Base-by-base conservation (phyloP, 2,329 filamentous ascomycete species). In the Metarhizium sp. region DNA sequence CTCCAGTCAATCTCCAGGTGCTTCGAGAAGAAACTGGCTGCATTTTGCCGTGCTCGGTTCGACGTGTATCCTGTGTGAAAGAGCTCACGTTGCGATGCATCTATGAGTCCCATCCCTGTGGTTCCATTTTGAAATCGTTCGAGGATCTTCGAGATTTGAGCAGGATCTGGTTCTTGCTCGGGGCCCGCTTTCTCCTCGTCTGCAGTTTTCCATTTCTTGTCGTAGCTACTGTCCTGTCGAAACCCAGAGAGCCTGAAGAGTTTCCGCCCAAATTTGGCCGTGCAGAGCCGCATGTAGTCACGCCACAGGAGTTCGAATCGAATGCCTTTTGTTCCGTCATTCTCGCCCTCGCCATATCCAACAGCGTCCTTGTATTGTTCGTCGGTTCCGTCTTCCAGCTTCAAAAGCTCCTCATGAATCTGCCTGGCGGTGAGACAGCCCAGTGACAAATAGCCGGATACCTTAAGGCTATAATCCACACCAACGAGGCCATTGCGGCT, bases 251-350 rank as follows among this genome's bases (percentile, higher is more conserved):
- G 69, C 13, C 73, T 71, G 66, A 90, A 92, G 4, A 92, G 76
- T 25, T 79, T 80, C 16, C 69, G 64, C 0, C 81, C 79, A 59
- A 88, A 90, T 62, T 92, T 92, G 36, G 78, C 77, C 6, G 82
- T 85, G 64, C 86, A 90, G 0, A 92, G 77, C 1, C 86, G 78
- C 85, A 92, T 90, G 63, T 92, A 92, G 63, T 92, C 89, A 45
- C 88, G 75, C 88, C 86, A 90, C 0, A 92, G 69, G 0, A 94
- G 73, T 64, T 92, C 87, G 55, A 88, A 85, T 0, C 88, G 80
- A 1, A 92, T 78, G 0, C 77, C 80, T 38, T 79, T 79, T 0
- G 86, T 90, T 0, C 88, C 87, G 34, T 82, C 80, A 52, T 86
- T 91, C 66, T 91, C 85, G 0, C 88, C 88, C 51, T 83, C 69